These are phyloP conservation scores for Comarum palustre DNA, from an alignment of 306 rosid species.

Conservation along the genomic window DNA sequence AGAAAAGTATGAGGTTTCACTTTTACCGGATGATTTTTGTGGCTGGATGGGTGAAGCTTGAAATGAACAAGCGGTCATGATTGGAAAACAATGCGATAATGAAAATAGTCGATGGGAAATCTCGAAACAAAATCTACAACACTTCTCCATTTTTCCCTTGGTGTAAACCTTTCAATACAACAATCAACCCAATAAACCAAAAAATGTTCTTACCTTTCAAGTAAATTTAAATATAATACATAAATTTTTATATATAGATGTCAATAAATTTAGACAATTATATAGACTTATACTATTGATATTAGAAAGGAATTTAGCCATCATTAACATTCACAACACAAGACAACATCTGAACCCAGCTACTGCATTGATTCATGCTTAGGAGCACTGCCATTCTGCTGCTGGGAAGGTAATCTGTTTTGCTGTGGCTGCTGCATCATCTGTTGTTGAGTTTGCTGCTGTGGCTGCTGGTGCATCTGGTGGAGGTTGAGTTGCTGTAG, in stretches of 20 bases:
- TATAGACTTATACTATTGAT: slow-evolving; percentile 23
- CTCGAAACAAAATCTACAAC: neutral
- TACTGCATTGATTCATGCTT: slow-evolving; percentile 19
- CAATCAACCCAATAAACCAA: slow-evolving; percentile 9
- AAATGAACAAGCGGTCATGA: too few relatives aligned
- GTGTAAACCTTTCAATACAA: neutral
- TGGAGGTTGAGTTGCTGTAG: slow-evolving; percentile 46
- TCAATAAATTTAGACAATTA: slow-evolving; percentile 1
- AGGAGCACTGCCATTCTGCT: slow-evolving; percentile 39
- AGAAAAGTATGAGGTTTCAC: too few relatives aligned
- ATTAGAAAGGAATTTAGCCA: slow-evolving; percentile 14
- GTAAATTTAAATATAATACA: slow-evolving; percentile 12
- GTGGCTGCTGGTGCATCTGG: slow-evolving; percentile 33
- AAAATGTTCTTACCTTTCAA: slow-evolving; percentile 5
- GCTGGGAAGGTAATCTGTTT: slow-evolving; percentile 22
- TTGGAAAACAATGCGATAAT: neutral
- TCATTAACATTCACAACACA: slow-evolving; percentile 14
- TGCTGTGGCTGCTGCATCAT: slow-evolving; percentile 36
- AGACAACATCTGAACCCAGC: slow-evolving; percentile 14
- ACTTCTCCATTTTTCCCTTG: neutral
- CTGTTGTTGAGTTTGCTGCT: slow-evolving; percentile 15
- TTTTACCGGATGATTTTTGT: too few relatives aligned
- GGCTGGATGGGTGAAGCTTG: too few relatives aligned
- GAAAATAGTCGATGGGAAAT: neutral
- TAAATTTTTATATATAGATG: neutral